Base-by-base conservation (phyloP, 495 filamentous ascomycete species). In the Penicillium canescens region DNA sequence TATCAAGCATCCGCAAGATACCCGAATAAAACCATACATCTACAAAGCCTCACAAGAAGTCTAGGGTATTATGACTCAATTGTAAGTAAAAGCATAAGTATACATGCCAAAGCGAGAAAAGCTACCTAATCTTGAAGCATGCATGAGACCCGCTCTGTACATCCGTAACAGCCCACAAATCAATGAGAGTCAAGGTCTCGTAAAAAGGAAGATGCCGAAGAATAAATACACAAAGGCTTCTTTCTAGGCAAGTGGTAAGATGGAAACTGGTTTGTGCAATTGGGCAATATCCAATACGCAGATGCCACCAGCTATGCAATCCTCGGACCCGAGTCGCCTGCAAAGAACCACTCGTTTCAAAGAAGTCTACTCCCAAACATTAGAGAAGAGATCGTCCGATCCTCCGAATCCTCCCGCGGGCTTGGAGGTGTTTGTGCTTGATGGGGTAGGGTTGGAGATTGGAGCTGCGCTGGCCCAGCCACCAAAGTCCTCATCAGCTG, bases 401-500 rank as follows among this genome's bases (percentile, higher is more conserved):
- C 78, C 83, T 3, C 82, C 85, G 71, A 90, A 87, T 50, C 86
- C 87, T 60, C 78, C 79, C 34, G 72, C 75, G 49, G 79, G 73
- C 66, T 83, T 82, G 46, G 74, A 52, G 45, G 64, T 51, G 20
- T 65, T 69, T n/a, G 56, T 63, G 50, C 60, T 67, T 14, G 62
- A 53, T 7, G 56, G 60, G 31, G 59, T 65, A n/a, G 78, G 76
- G 46, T 78, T 76, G 23, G 71, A 67, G 26, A 72, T 69, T 7
- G 82, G 77, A 21, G 79, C 78, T 42, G 86, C 84, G 71, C 88
- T 91, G 40, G 86, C 87, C 92, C 92, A 97, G 20, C 91, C 91
- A 13, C 92, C 92, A 73, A 96, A 97, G 60, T 97, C 92, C 70
- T 97, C 92, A 65, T 97, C 92, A 0, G 83, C 84, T 26, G 83